Evolutionary conservation across 2,329 filamentous ascomycete species (phyloP).

Genomic region (Pestalotiopsis sp.): DNA sequence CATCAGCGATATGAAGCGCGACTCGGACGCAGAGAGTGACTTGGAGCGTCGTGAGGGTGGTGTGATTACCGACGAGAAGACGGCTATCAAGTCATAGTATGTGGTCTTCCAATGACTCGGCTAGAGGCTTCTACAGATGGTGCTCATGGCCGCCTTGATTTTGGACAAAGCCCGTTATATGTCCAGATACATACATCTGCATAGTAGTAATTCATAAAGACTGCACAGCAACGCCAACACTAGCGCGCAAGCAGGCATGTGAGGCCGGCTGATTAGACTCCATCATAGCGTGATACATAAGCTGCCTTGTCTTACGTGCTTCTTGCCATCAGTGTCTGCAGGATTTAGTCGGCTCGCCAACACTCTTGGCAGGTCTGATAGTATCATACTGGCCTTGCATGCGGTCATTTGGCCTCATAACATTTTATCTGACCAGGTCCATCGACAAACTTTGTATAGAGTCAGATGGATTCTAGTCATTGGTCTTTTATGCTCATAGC

Average conservation of each 20-base stretch:
- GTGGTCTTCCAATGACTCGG: no score
- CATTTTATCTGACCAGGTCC: no score
- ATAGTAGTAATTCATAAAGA: neutral
- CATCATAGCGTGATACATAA: neutral
- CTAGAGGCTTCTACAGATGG: no score
- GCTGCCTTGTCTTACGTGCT: neutral
- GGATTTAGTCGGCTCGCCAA: neutral
- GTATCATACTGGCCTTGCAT: neutral
- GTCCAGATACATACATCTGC: no score
- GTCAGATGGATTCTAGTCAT: no score
- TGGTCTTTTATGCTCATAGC: no score
- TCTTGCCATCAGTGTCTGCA: neutral
- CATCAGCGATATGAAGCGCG: conserved; percentile 29
- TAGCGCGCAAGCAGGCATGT: neutral
- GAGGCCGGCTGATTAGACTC: neutral
- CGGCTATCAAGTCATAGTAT: neutral
- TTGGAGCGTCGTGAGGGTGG: conserved; percentile 18
- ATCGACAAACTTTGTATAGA: no score
- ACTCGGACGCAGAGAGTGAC: conserved; percentile 28
- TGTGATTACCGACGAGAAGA: conserved; percentile 12
- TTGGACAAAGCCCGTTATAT: neutral
- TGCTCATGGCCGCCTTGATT: no score
- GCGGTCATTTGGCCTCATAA: no score
- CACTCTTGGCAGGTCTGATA: neutral
- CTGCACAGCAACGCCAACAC: neutral